A percentile compares a stretch with the other conserved stretches of the same genome.
phyloP scores from a whole-genome alignment of 1,139 yeast genomes.

The Saccharomyces pastorianus region DNA sequence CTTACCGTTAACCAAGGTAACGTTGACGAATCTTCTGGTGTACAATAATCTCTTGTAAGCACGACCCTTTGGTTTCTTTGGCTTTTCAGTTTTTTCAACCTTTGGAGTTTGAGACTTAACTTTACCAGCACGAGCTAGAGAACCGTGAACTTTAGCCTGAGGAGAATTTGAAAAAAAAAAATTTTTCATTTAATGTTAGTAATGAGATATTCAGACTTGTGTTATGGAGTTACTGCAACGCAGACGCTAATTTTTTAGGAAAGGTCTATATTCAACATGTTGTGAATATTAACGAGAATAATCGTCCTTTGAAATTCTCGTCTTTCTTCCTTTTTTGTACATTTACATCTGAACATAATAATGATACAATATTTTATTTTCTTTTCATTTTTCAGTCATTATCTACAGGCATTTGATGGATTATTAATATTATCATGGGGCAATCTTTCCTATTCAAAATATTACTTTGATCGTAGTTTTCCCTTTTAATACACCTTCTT shows the following conservation, averaged over 20 bases:
- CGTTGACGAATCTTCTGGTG: slow-evolving; percentile 99
- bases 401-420: background rate
- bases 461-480: background rate
- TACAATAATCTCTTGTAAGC: slow-evolving; percentile 97
- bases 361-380: background rate
- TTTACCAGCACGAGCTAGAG: slow-evolving; percentile 99
- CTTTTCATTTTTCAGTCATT: background rate
- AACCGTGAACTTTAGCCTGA: slow-evolving; percentile 97
- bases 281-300: background rate
- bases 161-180: background rate
- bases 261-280: background rate
- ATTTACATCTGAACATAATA: too few species aligned
- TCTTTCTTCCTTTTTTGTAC: background rate
- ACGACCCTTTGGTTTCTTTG: slow-evolving; percentile 74
- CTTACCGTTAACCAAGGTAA: slow-evolving; percentile 96
- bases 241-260: background rate
- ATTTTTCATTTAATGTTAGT: background rate
- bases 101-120: slow-evolving; percentile 98
- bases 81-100: slow-evolving; percentile 81
- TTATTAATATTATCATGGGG: background rate
- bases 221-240: background rate
- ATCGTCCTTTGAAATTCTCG: background rate
- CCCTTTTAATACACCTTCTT: background rate
- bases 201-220: background rate
- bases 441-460: background rate